phyloP scores from a whole-genome alignment of 306 rosid species.

The Cicer chorassanicum region DNA sequence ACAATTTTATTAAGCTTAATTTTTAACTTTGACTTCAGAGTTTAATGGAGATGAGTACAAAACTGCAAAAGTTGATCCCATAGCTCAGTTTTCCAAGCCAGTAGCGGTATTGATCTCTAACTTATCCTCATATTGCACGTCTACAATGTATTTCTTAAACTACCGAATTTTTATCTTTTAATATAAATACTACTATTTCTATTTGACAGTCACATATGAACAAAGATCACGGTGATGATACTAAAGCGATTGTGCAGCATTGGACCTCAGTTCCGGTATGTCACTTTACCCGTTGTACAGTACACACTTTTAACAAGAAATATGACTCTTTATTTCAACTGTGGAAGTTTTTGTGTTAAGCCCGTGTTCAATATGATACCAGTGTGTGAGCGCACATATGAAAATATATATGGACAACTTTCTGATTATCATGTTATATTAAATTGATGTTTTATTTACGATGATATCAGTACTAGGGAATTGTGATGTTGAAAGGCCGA shows the following conservation, averaged over 20 bases:
- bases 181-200: slow-evolving; percentile 28
- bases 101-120: slow-evolving; percentile 66
- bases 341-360: slow-evolving; percentile 35
- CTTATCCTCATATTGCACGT: slow-evolving; percentile 26
- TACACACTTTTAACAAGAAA: slow-evolving; percentile 28
- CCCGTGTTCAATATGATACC: slow-evolving; percentile 16
- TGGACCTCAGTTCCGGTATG: slow-evolving; percentile 86
- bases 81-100: slow-evolving; percentile 94
- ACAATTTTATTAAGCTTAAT: slow-evolving; percentile 2
- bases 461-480: slow-evolving; percentile 20
- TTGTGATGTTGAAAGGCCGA: background rate
- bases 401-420: slow-evolving; percentile 18
- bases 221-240: slow-evolving; percentile 92
- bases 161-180: slow-evolving; percentile 13
- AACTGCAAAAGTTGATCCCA: slow-evolving; percentile 83
- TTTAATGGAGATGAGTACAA: slow-evolving; percentile 72
- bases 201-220: slow-evolving; percentile 90
- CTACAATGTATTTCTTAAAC: slow-evolving; percentile 36
- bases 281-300: slow-evolving; percentile 18
- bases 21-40: slow-evolving; percentile 53
- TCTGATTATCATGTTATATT: slow-evolving; percentile 31
- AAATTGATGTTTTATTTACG: slow-evolving; percentile 20
- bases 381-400: slow-evolving; percentile 28
- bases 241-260: slow-evolving; percentile 83
- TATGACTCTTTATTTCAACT: background rate